Percentiles rank a stretch among this genome's conserved stretches.
Evolutionary conservation across 768 basidiomycete genomes (phyloP).

Genomic region (Rhodotorula diobovata): DNA sequence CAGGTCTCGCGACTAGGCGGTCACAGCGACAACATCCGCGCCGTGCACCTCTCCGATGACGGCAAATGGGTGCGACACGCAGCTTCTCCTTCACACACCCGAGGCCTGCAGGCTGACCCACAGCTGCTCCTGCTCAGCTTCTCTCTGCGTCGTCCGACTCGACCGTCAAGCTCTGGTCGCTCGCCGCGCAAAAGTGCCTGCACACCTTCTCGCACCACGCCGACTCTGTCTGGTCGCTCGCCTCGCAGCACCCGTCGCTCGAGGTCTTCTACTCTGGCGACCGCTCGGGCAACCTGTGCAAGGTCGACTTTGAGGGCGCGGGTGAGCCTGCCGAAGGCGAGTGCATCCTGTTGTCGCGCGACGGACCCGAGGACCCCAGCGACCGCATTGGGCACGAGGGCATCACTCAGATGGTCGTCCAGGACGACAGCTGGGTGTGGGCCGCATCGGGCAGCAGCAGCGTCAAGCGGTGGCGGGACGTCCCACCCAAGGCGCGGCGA

Average conservation of each 20-base stretch:
- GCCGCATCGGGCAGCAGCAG: slow-evolving; percentile 78
- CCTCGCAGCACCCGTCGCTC: slow-evolving; percentile 78
- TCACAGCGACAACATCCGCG: slow-evolving; percentile 93
- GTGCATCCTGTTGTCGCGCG: slow-evolving; percentile 69
- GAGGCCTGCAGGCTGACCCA: slow-evolving; percentile 38
- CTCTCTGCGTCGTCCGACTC: slow-evolving; percentile 48
- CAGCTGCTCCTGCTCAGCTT: slow-evolving; percentile 20
- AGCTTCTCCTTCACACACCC: slow-evolving; percentile 43
- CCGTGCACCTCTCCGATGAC: slow-evolving; percentile 83
- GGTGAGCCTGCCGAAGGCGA: slow-evolving; percentile 79
- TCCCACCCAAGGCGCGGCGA: slow-evolving; percentile 52
- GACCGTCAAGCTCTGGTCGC: slow-evolving; percentile 91
- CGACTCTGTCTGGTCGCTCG: slow-evolving; percentile 77
- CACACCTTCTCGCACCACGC: slow-evolving; percentile 96
- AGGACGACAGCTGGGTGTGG: slow-evolving; percentile 84
- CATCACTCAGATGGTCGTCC: slow-evolving; percentile 73
- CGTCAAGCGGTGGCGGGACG: slow-evolving; percentile 71
- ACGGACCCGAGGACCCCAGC: slow-evolving; percentile 52
- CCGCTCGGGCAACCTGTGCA: slow-evolving; percentile 78
- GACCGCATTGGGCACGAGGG: slow-evolving; percentile 49
- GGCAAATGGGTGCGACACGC: slow-evolving; percentile 69
- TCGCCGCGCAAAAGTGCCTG: slow-evolving; percentile 75
- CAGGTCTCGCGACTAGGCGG: slow-evolving; percentile 76
- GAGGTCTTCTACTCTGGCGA: slow-evolving; percentile 93
- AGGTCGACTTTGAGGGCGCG: slow-evolving; percentile 81